A percentile compares a stretch with the other conserved stretches of the same genome.
These are phyloP conservation scores for Ichthyophonus hoferi DNA, from an alignment of 208 protist genomes.

Conservation along the genomic window DNA sequence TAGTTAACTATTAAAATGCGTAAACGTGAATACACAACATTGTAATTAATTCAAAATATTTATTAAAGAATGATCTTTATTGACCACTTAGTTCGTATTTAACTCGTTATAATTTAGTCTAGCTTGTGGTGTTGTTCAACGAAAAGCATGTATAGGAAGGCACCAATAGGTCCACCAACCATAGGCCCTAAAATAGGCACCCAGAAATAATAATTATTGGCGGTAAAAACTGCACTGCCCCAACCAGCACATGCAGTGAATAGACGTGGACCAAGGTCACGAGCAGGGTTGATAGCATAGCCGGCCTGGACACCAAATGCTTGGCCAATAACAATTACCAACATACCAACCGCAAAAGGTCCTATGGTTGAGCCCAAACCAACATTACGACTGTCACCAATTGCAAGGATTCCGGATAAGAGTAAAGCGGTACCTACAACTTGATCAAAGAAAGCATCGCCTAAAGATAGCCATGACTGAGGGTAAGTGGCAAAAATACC, in stretches of 20 bases:
- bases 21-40: no score
- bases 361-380: not conserved
- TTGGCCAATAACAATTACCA: conserved; percentile 15
- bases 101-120: no score
- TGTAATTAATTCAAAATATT: no score
- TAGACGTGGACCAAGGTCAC: conserved; percentile 20
- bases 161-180: conserved; percentile 1
- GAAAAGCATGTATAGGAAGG: not conserved
- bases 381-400: not conserved
- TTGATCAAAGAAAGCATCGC: not conserved
- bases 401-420: conserved; percentile 2
- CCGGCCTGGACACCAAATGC: conserved; percentile 23
- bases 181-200: conserved; percentile 17
- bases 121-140: conserved; percentile 7
- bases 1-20: no score
- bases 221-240: not conserved
- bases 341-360: not conserved
- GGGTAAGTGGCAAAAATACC: conserved; percentile 35
- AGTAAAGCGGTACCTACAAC: conserved; percentile 16
- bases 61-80: no score
- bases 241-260: not conserved
- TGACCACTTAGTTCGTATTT: no score
- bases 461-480: not conserved
- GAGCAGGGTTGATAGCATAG: conserved; percentile 31
- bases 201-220: not conserved